A percentile compares a stretch with the other conserved stretches of the same genome.
Evolutionary conservation across 331 rosid species (phyloP).

Genomic region (Malus hybrid): DNA sequence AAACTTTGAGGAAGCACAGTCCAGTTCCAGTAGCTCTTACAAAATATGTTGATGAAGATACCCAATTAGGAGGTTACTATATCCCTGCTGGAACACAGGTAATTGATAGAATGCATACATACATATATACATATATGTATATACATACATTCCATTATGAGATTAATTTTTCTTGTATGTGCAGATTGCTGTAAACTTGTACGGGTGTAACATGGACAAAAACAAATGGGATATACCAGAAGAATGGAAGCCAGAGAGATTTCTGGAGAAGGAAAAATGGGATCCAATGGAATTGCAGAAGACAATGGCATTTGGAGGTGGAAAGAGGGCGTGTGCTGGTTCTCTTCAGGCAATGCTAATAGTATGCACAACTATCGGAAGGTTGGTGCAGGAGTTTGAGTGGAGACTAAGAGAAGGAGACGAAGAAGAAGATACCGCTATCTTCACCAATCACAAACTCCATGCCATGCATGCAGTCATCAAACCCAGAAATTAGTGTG

Average conservation of each 20-base stretch:
- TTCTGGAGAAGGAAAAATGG: conserved; percentile 40
- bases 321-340: conserved; percentile 75
- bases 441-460: conserved; percentile 61
- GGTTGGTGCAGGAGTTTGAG: conserved; percentile 58
- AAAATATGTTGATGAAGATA: conserved; percentile 62
- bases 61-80: conserved; percentile 62
- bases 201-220: conserved; percentile 81
- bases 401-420: conserved; percentile 24
- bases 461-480: conserved; percentile 48
- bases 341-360: conserved; percentile 60
- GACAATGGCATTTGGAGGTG: conserved; percentile 87
- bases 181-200: conserved; percentile 68
- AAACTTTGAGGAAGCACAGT: conserved; percentile 59
- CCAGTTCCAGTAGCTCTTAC: conserved; percentile 56
- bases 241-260: conserved; percentile 79
- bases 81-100: conserved; percentile 92
- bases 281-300: conserved; percentile 49
- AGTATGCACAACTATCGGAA: conserved; percentile 47
- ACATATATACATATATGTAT: background rate
- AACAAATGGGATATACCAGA: conserved; percentile 55
- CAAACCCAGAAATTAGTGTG: conserved; percentile 34
- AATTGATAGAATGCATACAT: background rate
- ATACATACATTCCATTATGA: background rate
- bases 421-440: conserved; percentile 20
- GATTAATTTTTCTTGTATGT: background rate